Evolutionary conservation across 116 monocot species (phyloP), one percentile per base, ranked within the genome.

Genomic region (Papilionanthe hybrid): DNA sequence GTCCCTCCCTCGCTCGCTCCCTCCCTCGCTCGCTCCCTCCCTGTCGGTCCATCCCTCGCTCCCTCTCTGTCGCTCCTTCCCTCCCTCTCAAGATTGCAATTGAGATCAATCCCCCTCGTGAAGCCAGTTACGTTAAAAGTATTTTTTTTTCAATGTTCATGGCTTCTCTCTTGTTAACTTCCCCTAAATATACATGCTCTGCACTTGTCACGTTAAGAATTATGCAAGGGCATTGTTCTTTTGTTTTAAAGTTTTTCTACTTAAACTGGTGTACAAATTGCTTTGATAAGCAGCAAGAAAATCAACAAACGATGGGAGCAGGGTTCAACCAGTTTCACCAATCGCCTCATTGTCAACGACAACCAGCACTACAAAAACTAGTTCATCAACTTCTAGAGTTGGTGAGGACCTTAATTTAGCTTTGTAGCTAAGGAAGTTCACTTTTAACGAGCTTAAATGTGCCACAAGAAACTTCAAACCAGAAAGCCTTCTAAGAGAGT

Each of bases 401-500:
- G 37, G 37, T 37, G 37, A 37, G 37, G 2, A 37, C 37, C 37
- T 37, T 37, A 37, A 37, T 37, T 2, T 37, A 37, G 37, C 37
- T 37, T 37, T 37, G 37, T 4, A 37, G 37, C 37, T 37, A 37
- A 37, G 37, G 37, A 45, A 9, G 45, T 45, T 45, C 7, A 45
- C 45, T 45, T 45, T 45, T 45, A 45, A 45, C 7, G 45, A 45
- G 5, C 45, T 45, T 45, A 45, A 45, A 45, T 45, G 10, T 45
- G 45, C 45, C 7, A 45, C 45, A 45, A 45, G 45, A 45, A 45
- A 45, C 45, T 45, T 45, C 45, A 45, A 0, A 45, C 45, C 10
- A 8, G 96, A 96, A 78, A 90, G 90, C 75, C 90, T 96, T 67
- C 91, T 96, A 41, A 93, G 10, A 45, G 45, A 8, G 45, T 5